A percentile compares a stretch with the other conserved stretches of the same genome.
Evolutionary conservation across 805 yeast genomes (phyloP).

Genomic region (Metschnikowia lochheadii): DNA sequence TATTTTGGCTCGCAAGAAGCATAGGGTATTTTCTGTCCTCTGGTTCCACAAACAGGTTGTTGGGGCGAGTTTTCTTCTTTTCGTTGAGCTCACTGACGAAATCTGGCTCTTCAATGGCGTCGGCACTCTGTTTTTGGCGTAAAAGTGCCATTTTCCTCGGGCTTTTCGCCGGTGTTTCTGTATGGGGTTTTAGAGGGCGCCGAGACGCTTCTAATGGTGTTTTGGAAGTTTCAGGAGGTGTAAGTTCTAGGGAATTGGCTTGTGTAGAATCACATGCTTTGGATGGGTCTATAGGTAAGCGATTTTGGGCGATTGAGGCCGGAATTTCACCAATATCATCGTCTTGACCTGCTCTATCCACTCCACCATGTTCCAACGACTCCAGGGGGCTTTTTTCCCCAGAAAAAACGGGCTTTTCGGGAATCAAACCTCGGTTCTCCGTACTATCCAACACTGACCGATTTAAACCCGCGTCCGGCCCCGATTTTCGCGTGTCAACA

Average conservation of each 20-base stretch:
- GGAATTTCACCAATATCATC: not conserved
- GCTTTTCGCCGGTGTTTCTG: slow-evolving; percentile 16
- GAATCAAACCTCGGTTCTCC: no score
- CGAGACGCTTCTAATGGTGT: not conserved
- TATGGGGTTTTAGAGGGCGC: not conserved
- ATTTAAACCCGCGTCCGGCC: no score
- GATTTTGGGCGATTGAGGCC: not conserved
- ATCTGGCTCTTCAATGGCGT: slow-evolving; percentile 16
- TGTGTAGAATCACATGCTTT: not conserved
- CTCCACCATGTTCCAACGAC: not conserved
- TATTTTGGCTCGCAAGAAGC: slow-evolving; percentile 18
- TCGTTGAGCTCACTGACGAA: slow-evolving; percentile 28
- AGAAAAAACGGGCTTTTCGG: no score
- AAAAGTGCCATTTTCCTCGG: slow-evolving; percentile 38
- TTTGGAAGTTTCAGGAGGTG: not conserved
- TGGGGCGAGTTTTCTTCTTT: slow-evolving; percentile 17
- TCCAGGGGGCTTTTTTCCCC: no score
- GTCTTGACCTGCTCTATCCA: not conserved
- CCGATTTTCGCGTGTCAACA: not conserved
- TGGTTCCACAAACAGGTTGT: not conserved
- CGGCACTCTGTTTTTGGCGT: slow-evolving; percentile 34
- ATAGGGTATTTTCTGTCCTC: slow-evolving; percentile 11
- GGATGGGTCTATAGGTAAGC: not conserved
- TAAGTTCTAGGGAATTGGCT: not conserved
- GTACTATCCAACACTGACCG: no score